phyloP scores from a whole-genome alignment of 495 filamentous ascomycete genomes.

The Pseudotulostoma volvatum region DNA sequence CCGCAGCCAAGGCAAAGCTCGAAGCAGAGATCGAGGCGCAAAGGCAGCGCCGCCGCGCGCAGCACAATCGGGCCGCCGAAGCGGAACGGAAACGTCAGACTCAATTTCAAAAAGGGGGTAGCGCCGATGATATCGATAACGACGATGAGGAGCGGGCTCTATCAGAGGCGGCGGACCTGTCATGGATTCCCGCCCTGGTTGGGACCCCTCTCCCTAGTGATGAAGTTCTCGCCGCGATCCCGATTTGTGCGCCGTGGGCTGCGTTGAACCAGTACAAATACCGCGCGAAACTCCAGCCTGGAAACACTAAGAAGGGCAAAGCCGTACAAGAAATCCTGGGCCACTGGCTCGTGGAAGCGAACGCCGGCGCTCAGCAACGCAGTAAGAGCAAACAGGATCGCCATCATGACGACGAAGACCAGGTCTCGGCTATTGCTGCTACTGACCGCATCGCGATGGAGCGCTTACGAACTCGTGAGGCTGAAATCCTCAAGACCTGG shows the following conservation, averaged over 20 bases:
- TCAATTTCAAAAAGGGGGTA: constrained; percentile 26
- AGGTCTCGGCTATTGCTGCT: not conserved
- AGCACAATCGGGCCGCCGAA: constrained; percentile 56
- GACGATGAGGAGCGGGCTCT: constrained; percentile 38
- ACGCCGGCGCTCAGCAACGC: constrained; percentile 26
- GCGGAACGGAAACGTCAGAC: constrained; percentile 42
- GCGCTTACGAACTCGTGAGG: constrained; percentile 65
- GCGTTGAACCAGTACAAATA: constrained; percentile 70
- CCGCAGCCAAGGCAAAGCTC: constrained; percentile 32
- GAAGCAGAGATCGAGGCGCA: constrained; percentile 48
- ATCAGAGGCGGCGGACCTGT: constrained; percentile 30
- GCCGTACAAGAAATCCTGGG: constrained; percentile 76
- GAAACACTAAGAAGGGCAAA: constrained; percentile 81
- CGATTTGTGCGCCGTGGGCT: constrained; percentile 79
- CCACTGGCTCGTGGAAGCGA: constrained; percentile 46
- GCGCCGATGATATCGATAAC: constrained; percentile 30
- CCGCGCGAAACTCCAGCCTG: constrained; percentile 84
- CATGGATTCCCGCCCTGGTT: constrained; percentile 55
- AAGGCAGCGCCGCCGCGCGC: constrained; percentile 53
- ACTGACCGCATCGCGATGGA: constrained; percentile 47
- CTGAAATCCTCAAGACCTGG: constrained; percentile 62
- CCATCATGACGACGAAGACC: not conserved
- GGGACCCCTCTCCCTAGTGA: constrained; percentile 67
- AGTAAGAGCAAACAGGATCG: constrained; percentile 34
- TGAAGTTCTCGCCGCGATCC: constrained; percentile 77